A percentile compares a stretch with the other conserved stretches of the same genome.
These are phyloP conservation scores for Annulohypoxylon bovei DNA, from an alignment of 495 filamentous ascomycete species.

Conservation along the genomic window DNA sequence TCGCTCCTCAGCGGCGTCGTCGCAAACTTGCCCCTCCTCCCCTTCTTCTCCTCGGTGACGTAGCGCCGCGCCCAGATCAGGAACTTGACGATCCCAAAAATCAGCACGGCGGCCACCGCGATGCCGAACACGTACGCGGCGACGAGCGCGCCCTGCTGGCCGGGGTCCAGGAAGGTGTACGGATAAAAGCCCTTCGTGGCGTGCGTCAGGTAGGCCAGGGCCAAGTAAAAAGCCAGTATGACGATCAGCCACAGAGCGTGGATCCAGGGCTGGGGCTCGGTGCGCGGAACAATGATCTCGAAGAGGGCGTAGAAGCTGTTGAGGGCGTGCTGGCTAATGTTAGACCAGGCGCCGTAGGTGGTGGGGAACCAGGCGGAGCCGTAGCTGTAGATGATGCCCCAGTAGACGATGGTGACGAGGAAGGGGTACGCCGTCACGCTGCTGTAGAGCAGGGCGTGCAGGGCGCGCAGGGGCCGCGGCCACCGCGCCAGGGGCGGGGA, in stretches of 20 bases:
- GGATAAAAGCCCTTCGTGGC: constrained; percentile 76
- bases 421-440: constrained; percentile 76
- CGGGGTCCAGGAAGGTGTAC: constrained; percentile 76
- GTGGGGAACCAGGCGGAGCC: constrained; percentile 60
- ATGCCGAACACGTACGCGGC: constrained; percentile 72
- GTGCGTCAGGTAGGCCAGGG: constrained; percentile 76
- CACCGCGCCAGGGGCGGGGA: constrained; percentile 67
- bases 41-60: constrained; percentile 63
- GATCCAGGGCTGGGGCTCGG: constrained; percentile 65
- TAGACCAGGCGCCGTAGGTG: constrained; percentile 69
- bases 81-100: constrained; percentile 67
- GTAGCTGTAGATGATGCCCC: constrained; percentile 62
- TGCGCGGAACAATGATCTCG: constrained; percentile 74
- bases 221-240: constrained; percentile 75
- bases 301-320: constrained; percentile 76
- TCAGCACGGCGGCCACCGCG: constrained; percentile 66
- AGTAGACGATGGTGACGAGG: constrained; percentile 72
- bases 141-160: constrained; percentile 52
- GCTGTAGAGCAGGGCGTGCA: constrained; percentile 73
- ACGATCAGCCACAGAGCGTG: constrained; percentile 67
- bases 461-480: constrained; percentile 68
- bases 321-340: constrained; percentile 78
- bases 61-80: constrained; percentile 59
- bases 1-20: neutral
- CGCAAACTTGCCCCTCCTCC: constrained; percentile 57